phyloP scores from a whole-genome alignment of 2,329 filamentous ascomycete genomes.

The Hansfordia pulvinata region DNA sequence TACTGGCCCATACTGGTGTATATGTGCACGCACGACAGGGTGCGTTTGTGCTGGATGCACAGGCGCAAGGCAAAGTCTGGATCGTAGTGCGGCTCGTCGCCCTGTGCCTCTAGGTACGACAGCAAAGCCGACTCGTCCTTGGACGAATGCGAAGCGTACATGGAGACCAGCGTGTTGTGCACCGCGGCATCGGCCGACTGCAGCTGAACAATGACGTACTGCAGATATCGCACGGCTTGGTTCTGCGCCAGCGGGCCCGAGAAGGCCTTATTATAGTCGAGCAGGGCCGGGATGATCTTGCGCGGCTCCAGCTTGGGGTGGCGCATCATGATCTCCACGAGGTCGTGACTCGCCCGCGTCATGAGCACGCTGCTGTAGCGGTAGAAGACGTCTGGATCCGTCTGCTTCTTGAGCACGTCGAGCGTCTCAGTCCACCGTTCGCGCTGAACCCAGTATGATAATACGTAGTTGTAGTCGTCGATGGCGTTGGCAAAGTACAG shows the following conservation, averaged over 20 bases:
- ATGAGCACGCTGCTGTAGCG: slow-evolving; percentile 95
- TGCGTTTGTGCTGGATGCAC: slow-evolving; percentile 87
- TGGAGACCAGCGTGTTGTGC: slow-evolving; percentile 92
- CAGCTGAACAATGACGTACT: slow-evolving; percentile 82
- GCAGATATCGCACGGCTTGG: slow-evolving; percentile 86
- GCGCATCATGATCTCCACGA: slow-evolving; percentile 93
- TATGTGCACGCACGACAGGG: slow-evolving; percentile 91
- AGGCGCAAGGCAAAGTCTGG: slow-evolving; percentile 91
- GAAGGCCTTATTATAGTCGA: slow-evolving; percentile 81
- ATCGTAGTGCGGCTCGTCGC: slow-evolving; percentile 76
- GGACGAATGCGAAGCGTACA: slow-evolving; percentile 79
- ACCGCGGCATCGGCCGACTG: slow-evolving; percentile 72
- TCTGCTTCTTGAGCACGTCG: slow-evolving; percentile 83
- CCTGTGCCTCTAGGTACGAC: slow-evolving; percentile 81
- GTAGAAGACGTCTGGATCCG: slow-evolving; percentile 86
- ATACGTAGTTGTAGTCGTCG: slow-evolving; percentile 86
- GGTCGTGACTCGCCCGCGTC: slow-evolving; percentile 69
- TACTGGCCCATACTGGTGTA: slow-evolving; percentile 96
- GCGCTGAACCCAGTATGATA: slow-evolving; percentile 94
- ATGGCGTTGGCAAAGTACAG: slow-evolving; percentile 80
- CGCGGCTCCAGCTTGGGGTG: slow-evolving; percentile 75
- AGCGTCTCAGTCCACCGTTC: slow-evolving; percentile 85
- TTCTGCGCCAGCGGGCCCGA: slow-evolving; percentile 59
- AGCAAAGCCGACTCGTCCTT: slow-evolving; percentile 76
- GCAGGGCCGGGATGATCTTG: slow-evolving; percentile 79